These are phyloP conservation scores for Baorangia bicolor DNA, from an alignment of 768 basidiomycete genomes.

Conservation along the genomic window DNA sequence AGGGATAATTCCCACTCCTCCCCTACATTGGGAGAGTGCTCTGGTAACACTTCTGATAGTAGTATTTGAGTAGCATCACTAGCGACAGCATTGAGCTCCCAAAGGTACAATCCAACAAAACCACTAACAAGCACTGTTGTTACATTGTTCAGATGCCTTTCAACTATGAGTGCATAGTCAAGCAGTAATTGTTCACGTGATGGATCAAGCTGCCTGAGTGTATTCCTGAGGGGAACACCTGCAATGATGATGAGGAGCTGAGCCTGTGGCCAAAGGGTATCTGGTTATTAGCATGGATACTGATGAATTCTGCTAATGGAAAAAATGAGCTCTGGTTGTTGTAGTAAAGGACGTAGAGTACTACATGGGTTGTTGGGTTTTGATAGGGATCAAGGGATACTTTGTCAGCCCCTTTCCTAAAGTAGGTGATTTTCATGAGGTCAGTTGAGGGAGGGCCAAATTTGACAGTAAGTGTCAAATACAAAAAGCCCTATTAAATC, in stretches of 20 bases:
- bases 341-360: constrained; percentile 96
- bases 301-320: constrained; percentile 53
- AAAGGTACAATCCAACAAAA: constrained; percentile 94
- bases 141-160: constrained; percentile 98
- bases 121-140: constrained; percentile 96
- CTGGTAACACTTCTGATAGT: constrained; percentile 92
- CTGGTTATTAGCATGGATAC: constrained; percentile 81
- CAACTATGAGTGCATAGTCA: constrained; percentile 98
- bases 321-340: constrained; percentile 75
- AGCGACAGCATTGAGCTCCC: constrained; percentile 81
- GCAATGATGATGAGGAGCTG: constrained; percentile 98
- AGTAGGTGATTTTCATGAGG: constrained; percentile 68
- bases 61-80: constrained; percentile 87
- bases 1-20: constrained; percentile 90
- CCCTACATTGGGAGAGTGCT: constrained; percentile 91
- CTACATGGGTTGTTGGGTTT: constrained; percentile 95
- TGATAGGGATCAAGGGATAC: constrained; percentile 95
- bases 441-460: constrained; percentile 37
- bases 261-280: constrained; percentile 98
- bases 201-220: constrained; percentile 74
- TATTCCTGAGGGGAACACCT: constrained; percentile 86
- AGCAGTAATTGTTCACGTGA: constrained; percentile 71
- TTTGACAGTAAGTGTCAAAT: constrained; percentile 72
- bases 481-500: constrained; percentile 98
- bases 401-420: constrained; percentile 85